phyloP scores from a whole-genome alignment of 169 alveolate genomes.

The Toxoplasma gondii region DNA sequence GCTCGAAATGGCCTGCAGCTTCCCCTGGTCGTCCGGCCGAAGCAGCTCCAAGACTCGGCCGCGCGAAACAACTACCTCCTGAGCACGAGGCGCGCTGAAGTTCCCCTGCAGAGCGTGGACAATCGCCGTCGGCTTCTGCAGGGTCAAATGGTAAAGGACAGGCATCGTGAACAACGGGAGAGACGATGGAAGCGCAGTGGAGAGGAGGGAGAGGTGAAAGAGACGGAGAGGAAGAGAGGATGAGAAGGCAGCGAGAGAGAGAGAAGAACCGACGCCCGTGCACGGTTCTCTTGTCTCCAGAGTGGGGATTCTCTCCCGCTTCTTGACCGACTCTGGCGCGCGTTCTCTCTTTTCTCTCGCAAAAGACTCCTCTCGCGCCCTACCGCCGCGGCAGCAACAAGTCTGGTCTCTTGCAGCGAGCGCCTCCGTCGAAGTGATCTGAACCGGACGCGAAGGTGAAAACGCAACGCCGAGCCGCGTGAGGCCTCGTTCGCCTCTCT shows the following conservation, averaged over 20 bases:
- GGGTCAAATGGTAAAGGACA: constrained; percentile 95
- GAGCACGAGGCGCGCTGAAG: constrained; percentile 97
- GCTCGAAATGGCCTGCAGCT: constrained; percentile 87
- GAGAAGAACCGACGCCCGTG: too few relatives aligned
- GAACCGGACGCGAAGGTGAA: too few relatives aligned
- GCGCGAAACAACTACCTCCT: constrained; percentile 96
- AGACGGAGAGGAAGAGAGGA: neutral
- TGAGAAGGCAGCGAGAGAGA: neutral
- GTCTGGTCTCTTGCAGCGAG: too few relatives aligned
- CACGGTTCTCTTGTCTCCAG: too few relatives aligned
- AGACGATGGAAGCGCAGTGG: neutral
- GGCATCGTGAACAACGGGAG: constrained; percentile 81
- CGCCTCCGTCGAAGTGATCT: too few relatives aligned
- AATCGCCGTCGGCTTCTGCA: constrained; percentile 96
- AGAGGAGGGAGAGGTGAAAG: neutral
- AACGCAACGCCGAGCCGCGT: too few relatives aligned
- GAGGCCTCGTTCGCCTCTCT: too few relatives aligned
- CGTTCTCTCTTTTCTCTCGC: too few relatives aligned
- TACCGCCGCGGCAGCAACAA: too few relatives aligned
- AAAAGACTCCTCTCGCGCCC: too few relatives aligned
- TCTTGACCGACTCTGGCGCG: too few relatives aligned
- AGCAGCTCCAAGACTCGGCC: constrained; percentile 94
- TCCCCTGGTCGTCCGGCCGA: constrained; percentile 94
- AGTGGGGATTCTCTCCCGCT: too few relatives aligned
- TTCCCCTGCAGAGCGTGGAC: constrained; percentile 96